Base-by-base conservation (phyloP, 2,329 filamentous ascomycete genomes). In the Drechslera avenae region DNA sequence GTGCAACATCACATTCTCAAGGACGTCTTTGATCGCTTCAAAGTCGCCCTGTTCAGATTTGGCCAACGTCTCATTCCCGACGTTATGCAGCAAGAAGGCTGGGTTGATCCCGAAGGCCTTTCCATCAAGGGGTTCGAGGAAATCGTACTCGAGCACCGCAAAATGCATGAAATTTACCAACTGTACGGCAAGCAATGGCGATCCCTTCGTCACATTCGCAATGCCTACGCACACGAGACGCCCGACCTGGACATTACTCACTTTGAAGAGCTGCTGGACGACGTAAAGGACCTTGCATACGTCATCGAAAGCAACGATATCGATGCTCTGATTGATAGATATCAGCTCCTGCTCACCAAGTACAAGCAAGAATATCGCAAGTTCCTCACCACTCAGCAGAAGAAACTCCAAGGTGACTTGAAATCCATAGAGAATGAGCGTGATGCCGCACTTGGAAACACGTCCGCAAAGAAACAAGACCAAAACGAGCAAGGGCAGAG, bases 211-310 rank as follows among this genome's bases (percentile, higher is more conserved):
- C 17, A 18, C 14, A 32, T 45, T 28, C 46, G 46, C 12, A 50
- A 50, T 50, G 23, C 33, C 3, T 30, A 37, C 30, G 46, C 34
- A 12, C 46, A 50, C 33, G 39, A 42, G 5, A 10, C 17, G 9
- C 12, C 7, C 21, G 33, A 33, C 12, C 18, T 50, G 31, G 39
- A 23, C 17, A 3, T 50, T 7, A 18, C 23, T n/a, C 36, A 19
- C 13, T 14, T 39, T 13, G 36, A 39, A 23, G 36, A 39, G 28
- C 43, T 44, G 33, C 32, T 50, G 9, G 39, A 14, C 12, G 46
- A 50, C 19, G 16, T 32, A 2, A 23, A 41, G 14, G 21, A 23
- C 2, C 26, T 39, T 33, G 46, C 46, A 16, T 10, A 13, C 12
- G 23, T 35, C 17, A 18, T 50, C 5, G 36, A 39, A 39, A 12